A percentile compares a stretch with the other conserved stretches of the same genome.
phyloP scores from a whole-genome alignment of 352 stramenopile species.

The Phytophthora quininea region DNA sequence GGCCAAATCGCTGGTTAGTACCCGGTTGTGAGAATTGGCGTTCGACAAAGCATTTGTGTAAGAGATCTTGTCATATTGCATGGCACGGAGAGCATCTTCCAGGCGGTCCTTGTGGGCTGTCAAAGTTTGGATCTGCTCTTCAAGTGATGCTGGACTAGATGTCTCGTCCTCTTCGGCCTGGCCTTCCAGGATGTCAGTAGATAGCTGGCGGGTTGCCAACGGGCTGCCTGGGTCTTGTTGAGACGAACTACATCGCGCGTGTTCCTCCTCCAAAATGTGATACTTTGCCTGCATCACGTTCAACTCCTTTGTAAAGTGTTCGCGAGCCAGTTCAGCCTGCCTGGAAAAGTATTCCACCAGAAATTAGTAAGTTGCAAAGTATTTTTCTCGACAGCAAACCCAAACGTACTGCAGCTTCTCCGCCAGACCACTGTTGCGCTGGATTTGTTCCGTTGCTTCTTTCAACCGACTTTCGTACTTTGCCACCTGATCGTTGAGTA shows the following conservation, averaged over 20 bases:
- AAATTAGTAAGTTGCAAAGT: not conserved
- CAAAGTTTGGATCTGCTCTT: conserved; percentile 62
- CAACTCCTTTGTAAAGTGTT: conserved; percentile 60
- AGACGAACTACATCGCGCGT: conserved; percentile 24
- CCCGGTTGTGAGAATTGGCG: conserved; percentile 78
- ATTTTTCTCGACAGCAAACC: not conserved
- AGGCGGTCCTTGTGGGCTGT: conserved; percentile 65
- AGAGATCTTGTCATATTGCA: conserved; percentile 85
- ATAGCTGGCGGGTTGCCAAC: not conserved
- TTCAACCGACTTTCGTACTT: conserved; percentile 82
- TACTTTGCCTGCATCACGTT: conserved; percentile 54
- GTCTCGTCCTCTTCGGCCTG: not conserved
- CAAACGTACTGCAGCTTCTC: conserved; percentile 61
- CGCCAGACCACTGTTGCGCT: conserved; percentile 41
- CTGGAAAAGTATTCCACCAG: conserved; percentile 11
- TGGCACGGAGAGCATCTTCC: conserved; percentile 73
- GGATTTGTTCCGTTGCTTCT: conserved; percentile 62
- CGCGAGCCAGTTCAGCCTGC: conserved; percentile 51
- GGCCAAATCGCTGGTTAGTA: conserved; percentile 62
- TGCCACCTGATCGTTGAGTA: conserved; percentile 80
- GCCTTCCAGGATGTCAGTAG: conserved; percentile 1
- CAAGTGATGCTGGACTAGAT: conserved; percentile 30
- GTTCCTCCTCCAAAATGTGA: conserved; percentile 57
- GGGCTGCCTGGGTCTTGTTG: not conserved
- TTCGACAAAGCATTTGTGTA: conserved; percentile 84